Evolutionary conservation across 495 filamentous ascomycete species (phyloP), one percentile per base, ranked within the genome.

Genomic region (Oleoguttula mirabilis): DNA sequence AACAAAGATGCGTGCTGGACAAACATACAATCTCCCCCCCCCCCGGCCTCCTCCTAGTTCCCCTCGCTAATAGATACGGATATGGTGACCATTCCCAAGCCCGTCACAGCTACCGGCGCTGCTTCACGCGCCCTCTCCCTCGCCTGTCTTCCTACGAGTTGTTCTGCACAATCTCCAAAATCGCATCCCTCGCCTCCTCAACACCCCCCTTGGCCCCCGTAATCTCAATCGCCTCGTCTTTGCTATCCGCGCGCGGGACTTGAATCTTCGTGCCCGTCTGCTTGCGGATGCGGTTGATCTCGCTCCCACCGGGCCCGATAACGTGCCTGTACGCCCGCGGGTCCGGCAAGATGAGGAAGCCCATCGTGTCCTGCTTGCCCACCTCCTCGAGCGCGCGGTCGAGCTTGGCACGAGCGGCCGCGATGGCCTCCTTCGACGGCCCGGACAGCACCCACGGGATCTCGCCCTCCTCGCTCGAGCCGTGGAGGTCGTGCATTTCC

Each of bases 371-470:
- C 53, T 84, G 79, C 55, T 79, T 77, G 37, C 72, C 64, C 1
- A 86, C 85, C 41, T 78, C 65, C 43, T 79, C 70, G 33, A 95
- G 66, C 10, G 84, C 82, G 46, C 72, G 67, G 37, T 75, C 66
- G 23, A 96, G 70, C 10, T 68, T 64, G n/a, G 74, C 68, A 58
- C 79, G 82, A 24, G 84, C 90, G 60, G 82, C 82, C 39, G 73
- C 69, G 27, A 95, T 66, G 45, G 76, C 81, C 39, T 94, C 60
- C 8, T 54, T 82, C 0, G 74, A 65, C 15, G 70, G 68, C 14
- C 90, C 92, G 40, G 73, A 78, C 10, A 99, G 73, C 28, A 92
- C 74, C 90, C 90, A 99, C 10, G 92, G 84, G 51, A 94, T 94
- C 14, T 84, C 77, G 21, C 74, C 80, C 24, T 81, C 52, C 4